Evolutionary conservation across 768 basidiomycete species (phyloP).

Genomic region (Rhizopogon roseolus): DNA sequence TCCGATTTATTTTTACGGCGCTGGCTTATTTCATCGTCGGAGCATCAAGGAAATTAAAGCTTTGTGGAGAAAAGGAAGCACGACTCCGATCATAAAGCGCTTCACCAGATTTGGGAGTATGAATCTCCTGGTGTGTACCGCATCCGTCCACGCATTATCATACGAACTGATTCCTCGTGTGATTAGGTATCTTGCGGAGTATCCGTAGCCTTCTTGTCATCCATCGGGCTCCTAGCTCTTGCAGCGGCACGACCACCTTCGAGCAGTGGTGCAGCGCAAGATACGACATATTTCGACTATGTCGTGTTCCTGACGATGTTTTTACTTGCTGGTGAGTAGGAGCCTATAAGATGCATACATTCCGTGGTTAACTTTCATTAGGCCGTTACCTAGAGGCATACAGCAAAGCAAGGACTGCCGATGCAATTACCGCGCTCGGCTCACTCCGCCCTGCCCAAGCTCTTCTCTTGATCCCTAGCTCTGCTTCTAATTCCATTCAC

Average conservation of each 20-base stretch:
- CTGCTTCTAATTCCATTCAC: conserved; percentile 9
- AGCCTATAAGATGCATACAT: not conserved
- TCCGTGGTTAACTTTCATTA: conserved; percentile 16
- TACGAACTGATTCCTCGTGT: not conserved
- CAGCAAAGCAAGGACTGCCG: conserved; percentile 65
- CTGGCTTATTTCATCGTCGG: conserved; percentile 51
- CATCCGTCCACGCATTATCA: not conserved
- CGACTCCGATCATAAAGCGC: conserved; percentile 47
- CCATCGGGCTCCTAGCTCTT: conserved; percentile 61
- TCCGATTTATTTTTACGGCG: conserved; percentile 66
- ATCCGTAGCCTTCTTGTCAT: conserved; percentile 73
- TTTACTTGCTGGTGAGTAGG: conserved; percentile 54
- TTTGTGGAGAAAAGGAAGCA: conserved; percentile 52
- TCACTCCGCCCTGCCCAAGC: conserved; percentile 62
- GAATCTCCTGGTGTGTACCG: conserved; percentile 63
- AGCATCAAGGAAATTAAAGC: conserved; percentile 50
- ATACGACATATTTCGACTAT: conserved; percentile 76
- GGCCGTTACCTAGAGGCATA: conserved; percentile 64
- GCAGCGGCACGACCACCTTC: conserved; percentile 41
- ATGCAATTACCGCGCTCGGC: conserved; percentile 67
- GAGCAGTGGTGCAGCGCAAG: conserved; percentile 36
- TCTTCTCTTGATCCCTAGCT: conserved; percentile 36
- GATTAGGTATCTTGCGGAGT: conserved; percentile 56
- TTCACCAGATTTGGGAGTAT: conserved; percentile 79
- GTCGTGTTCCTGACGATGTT: conserved; percentile 81